Evolutionary conservation across 495 filamentous ascomycete genomes (phyloP), one percentile per base, ranked within the genome.

Genomic region (Astrothelium macrocarpum): DNA sequence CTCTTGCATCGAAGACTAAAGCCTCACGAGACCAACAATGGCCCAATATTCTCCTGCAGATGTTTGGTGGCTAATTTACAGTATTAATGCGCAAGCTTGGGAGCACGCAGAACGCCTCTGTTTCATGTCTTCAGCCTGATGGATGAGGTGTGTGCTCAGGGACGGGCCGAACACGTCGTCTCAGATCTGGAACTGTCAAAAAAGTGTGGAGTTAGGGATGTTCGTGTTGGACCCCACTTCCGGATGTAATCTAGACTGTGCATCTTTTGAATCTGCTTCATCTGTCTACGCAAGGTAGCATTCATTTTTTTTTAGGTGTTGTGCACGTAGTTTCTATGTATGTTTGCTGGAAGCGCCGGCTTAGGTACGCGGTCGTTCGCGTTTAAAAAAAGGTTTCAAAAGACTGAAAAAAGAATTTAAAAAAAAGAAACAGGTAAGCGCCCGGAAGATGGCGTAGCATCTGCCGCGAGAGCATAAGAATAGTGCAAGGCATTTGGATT

Each of bases 401-500:
- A 20, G 12, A 12, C 0, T 16, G 10, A 49, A 49, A 20, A 49
- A 49, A 16, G 2, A 29, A 28, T 28, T 3, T 9, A 20, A 4
- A 26, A 56, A 56, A 56, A 56, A 56, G n/a, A 25, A 29, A 26
- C 25, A 29, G 5, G 3, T 56, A 56, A 56, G 49, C 49, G 49
- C 2, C 29, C 49, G 25, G 25, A 25, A 9, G 10, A 28, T 9
- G 25, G 49, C 25, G 20, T 29, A 56, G 49, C 49, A 29, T 20
- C 26, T 29, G 49, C 20, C 29, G 5, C 34, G 49, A 25, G 25
- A 28, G 26, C 3, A 56, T 16, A 29, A 56, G 49, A 56, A 56
- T 56, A 56, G 49, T 56, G 49, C 49, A 56, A 56, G 25, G 25
- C 20, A 29, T 56, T 42, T 49, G 45, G 1, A 49, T 49, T 49